Base-by-base conservation (phyloP, 2,329 filamentous ascomycete genomes). In the Penicillium griseofulvum region DNA sequence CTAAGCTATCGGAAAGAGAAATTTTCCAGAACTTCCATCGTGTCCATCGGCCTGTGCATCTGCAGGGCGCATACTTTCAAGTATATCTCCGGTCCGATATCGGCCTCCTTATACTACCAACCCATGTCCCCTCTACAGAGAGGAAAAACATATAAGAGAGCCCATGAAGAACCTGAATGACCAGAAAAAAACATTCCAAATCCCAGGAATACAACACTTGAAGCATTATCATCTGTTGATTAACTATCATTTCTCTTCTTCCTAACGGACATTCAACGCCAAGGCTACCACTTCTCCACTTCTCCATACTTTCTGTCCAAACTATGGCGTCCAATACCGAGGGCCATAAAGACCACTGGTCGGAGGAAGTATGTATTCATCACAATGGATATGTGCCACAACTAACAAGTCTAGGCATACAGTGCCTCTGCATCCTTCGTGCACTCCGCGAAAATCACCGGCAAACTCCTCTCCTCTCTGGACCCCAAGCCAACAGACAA, bases 371-470 rank as follows among this genome's bases (percentile, higher is more conserved):
- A 62, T 42, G 56, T 49, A 33, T 14, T 9, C 19, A 8, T 31
- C 6, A 2, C n/a, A 8, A 16, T 37, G 8, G 22, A 9, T 16
- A 1, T 12, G 1, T 12, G 1, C 3, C 4, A 24, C 24, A 5
- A 45, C 28, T 49, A 14, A 53, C 31, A 39, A 17, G 6, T 9
- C 16, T 34, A 85, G 81, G 80, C 79, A 31, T 88, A 87, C 65
- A 81, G 84, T 56, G 74, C 81, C 55, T 80, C 84, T 2, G 85
- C 85, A 8, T 81, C 82, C 0, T 88, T 87, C 63, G 85, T 87
- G 9, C 84, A 54, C 37, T 54, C 51, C 14, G 51, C 85, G 4
- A 83, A 84, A 64, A 74, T 87, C 10, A 80, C 84, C 1, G 78
- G 76, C 16, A 86, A 83, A 56, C 76, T 87, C 5, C 64, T 86